Percentiles rank a stretch among this genome's conserved stretches.
Evolutionary conservation across 129 eudicot species (phyloP).

Genomic region (Heracleum sosnowskyi): DNA sequence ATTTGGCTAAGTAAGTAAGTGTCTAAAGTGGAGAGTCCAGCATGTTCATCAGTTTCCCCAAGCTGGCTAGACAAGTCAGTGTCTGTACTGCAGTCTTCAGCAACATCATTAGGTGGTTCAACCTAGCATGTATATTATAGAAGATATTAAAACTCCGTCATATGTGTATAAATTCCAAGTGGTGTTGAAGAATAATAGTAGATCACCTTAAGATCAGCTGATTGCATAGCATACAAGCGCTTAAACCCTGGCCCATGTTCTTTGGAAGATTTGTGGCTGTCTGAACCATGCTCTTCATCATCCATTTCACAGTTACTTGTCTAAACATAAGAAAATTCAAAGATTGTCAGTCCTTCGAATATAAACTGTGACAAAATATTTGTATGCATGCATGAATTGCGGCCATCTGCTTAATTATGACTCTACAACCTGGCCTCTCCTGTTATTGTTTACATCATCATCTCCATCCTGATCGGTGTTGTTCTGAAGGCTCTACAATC

Average conservation of each 20-base stretch:
- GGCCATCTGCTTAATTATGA: background rate
- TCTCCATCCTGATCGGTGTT: constrained; percentile 33
- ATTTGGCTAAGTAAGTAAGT: background rate
- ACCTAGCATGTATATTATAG: background rate
- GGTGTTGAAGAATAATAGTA: background rate
- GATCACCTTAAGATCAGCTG: constrained; percentile 3
- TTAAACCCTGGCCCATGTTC: constrained; percentile 17
- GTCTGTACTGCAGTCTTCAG: background rate
- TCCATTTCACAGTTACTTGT: background rate
- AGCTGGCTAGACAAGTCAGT: background rate
- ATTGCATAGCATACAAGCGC: constrained; percentile 23
- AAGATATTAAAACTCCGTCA: too few relatives aligned
- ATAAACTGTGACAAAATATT: background rate
- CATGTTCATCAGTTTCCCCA: background rate
- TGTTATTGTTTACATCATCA: constrained; percentile 21
- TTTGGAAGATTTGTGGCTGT: constrained; percentile 5
- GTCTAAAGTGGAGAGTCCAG: background rate
- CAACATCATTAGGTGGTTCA: background rate
- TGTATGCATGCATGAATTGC: background rate
- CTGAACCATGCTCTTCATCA: constrained; percentile 7
- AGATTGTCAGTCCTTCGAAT: background rate
- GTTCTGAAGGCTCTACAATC: constrained; percentile 16
- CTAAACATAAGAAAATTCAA: background rate
- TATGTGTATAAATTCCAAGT: background rate
- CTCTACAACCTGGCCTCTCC: background rate